Conservation (phyloP, 169 alveolate genomes). For the Plasmodium cynomolgi region DNA sequence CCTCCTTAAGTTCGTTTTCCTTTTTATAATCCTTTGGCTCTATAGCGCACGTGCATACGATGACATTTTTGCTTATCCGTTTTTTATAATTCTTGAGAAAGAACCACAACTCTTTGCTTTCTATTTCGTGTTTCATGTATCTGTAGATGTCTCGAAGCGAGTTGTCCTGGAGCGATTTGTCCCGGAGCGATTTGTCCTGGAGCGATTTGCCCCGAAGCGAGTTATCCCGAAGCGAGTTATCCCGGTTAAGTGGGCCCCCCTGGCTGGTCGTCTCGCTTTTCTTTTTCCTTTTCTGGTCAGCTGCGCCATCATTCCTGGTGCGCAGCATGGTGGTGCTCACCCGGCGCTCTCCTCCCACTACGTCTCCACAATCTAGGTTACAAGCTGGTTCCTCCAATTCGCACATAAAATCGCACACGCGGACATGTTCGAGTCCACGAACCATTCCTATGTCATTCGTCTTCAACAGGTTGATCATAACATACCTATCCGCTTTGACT, state of each 20-base stretch:
- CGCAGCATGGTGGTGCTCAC: neutral
- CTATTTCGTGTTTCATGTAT: conserved; percentile 19
- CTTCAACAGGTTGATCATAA: conserved; percentile 30
- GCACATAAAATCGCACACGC: conserved; percentile 74
- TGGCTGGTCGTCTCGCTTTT: neutral
- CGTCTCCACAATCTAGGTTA: neutral
- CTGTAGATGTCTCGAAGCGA: conserved; percentile 10
- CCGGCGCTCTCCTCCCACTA: neutral
- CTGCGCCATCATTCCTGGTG: neutral
- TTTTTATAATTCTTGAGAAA: conserved; percentile 63
- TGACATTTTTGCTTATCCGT: conserved; percentile 52
- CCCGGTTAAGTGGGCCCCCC: neutral
- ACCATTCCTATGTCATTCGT: conserved; percentile 80
- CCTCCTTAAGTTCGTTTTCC: conserved; percentile 58
- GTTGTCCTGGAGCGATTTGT: neutral
- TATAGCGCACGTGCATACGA: conserved; percentile 67
- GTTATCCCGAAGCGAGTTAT: too few species aligned
- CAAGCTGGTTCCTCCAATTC: neutral
- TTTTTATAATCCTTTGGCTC: conserved; percentile 66
- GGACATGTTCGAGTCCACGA: conserved; percentile 69
- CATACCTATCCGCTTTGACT: conserved; percentile 77
- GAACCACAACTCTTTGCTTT: conserved; percentile 58
- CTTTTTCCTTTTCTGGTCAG: neutral
- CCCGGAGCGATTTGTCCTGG: neutral
- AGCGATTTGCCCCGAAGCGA: too few species aligned